Evolutionary conservation across 1,284 basidiomycete species (phyloP).

Genomic region (Ganoderma lucidum): DNA sequence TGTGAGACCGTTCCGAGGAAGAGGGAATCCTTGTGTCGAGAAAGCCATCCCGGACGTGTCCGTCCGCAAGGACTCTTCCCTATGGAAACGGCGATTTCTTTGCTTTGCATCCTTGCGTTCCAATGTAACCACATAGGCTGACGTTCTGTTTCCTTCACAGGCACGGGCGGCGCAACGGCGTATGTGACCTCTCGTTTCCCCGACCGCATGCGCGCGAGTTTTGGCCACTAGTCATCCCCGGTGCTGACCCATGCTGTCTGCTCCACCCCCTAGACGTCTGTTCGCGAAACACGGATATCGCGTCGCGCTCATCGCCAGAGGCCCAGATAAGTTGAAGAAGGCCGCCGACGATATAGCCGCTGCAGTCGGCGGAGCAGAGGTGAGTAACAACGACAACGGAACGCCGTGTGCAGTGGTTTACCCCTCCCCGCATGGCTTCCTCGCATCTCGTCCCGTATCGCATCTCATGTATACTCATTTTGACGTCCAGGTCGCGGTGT

Average conservation of each 20-base stretch:
- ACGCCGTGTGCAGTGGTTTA: not conserved
- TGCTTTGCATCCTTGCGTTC: not conserved
- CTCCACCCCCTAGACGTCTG: not conserved
- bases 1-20: not conserved
- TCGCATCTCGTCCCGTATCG: not conserved
- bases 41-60: not conserved
- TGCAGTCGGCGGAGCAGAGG: conserved; percentile 60
- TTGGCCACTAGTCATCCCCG: not conserved
- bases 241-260: not conserved
- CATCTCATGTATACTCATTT: not conserved
- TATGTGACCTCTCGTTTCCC: conserved; percentile 43
- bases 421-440: not conserved
- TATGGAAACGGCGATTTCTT: not conserved
- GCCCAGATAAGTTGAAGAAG: conserved; percentile 57
- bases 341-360: conserved; percentile 63
- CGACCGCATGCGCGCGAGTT: not conserved
- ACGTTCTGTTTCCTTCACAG: conserved; percentile 38
- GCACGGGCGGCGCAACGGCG: conserved; percentile 72
- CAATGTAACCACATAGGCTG: not conserved
- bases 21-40: not conserved
- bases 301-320: conserved; percentile 73
- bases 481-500: conserved; percentile 60
- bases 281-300: conserved; percentile 37
- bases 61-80: not conserved
- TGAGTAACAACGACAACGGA: conserved; percentile 36